phyloP scores from a whole-genome alignment of 441 rosid genomes.

The Euphorbia corollata region DNA sequence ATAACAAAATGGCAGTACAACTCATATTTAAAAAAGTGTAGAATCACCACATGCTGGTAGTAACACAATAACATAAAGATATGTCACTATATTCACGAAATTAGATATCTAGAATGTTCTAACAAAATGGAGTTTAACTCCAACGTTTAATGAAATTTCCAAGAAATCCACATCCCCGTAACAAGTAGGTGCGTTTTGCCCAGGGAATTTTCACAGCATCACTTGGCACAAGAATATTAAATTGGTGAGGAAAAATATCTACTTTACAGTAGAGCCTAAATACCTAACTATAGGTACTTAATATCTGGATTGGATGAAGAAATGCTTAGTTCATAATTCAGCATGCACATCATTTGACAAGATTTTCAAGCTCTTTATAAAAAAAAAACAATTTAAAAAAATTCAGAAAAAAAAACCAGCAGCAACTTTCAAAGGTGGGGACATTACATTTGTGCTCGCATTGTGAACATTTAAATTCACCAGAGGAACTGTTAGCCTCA shows the following conservation, averaged over 20 bases:
- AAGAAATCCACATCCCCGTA: too few relatives aligned
- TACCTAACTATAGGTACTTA: not conserved
- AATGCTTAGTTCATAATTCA: conserved; percentile 7
- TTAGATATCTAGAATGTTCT: not conserved
- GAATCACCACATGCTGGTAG: not conserved
- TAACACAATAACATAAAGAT: not conserved
- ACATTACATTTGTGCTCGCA: conserved; percentile 85
- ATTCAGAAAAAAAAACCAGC: conserved; percentile 9
- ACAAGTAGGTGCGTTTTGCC: too few relatives aligned
- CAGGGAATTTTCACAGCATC: not conserved
- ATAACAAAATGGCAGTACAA: not conserved
- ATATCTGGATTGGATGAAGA: not conserved
- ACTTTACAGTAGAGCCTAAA: conserved; percentile 9
- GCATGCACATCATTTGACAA: conserved; percentile 8
- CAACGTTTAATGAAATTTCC: too few relatives aligned
- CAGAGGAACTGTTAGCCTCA: conserved; percentile 33
- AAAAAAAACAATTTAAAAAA: conserved; percentile 9
- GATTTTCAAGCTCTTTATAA: conserved; percentile 1
- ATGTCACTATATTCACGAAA: conserved; percentile 8
- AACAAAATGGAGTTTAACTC: not conserved
- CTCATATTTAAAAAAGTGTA: not conserved
- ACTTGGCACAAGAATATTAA: not conserved
- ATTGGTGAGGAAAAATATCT: not conserved
- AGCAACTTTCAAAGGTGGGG: conserved; percentile 18
- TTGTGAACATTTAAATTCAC: conserved; percentile 65